Evolutionary conservation across 2,329 filamentous ascomycete species (phyloP), one percentile per base, ranked within the genome.

Genomic region (Colletotrichum sp.): DNA sequence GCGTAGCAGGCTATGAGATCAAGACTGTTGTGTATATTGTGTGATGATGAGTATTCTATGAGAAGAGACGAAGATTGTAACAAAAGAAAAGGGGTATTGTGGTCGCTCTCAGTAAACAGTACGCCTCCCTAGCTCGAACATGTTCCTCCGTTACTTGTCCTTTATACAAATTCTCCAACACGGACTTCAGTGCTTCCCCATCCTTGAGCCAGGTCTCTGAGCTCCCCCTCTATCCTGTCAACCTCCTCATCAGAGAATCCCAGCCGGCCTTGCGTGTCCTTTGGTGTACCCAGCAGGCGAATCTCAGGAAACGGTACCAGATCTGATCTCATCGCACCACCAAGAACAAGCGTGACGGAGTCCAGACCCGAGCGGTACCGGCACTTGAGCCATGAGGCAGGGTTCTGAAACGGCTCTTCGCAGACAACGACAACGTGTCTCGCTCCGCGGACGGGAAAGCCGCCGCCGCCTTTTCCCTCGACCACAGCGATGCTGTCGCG

Each of bases 1-100:
- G 61, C 86, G 83, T 80, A 88, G 87, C 78, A 86, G 84, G 80
- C 79, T 89, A 73, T 89, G 77, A 86, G 26, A 24, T 36, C 1
- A 28, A 6, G 16, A 39, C 26, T 64, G 21, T 64, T 39, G 6
- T 57, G 60, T 39, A 32, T 66, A 52, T 52, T 55, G 8, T 60
- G 24, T 26, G 61, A 34, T 61, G 9, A 36, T 55, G 43, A 8
- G 7, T n/a, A 24, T 59, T 7, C 24, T 24, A 26, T 34, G 12
- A 26, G 7, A 52, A 16, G n/a, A 52, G 36, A 63, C 10, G 39
- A 55, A 57, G 26, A 30, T 32, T 14, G 39, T 18, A n/a, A 66
- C 57, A 32, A 28, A 60, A 68, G 13, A 26, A 64, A 64, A 65
- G 64, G 74, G 74, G 70, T 76, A 76, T 76, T 76, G 9, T 59